Percentiles rank a stretch among this genome's conserved stretches.
phyloP scores from a whole-genome alignment of 164 flowering plant genomes.

The Vitis labrusca region DNA sequence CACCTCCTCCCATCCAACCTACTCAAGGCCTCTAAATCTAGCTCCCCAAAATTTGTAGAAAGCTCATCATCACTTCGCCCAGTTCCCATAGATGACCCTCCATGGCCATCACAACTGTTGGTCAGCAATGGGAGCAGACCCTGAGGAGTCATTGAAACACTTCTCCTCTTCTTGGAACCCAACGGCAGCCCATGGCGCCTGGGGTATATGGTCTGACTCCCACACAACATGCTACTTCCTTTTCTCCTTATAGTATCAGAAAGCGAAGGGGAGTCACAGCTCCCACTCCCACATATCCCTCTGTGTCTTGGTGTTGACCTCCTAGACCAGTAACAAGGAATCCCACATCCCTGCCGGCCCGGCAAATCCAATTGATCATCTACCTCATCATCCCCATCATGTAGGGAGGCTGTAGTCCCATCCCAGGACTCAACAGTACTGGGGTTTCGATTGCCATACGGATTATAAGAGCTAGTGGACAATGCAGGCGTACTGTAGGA shows the following conservation, averaged over 20 bases:
- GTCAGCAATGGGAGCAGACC: slow-evolving; percentile 67
- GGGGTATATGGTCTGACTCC: slow-evolving; percentile 49
- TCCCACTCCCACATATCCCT: slow-evolving; percentile 53
- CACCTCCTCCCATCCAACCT: slow-evolving; percentile 93
- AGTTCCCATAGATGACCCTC: slow-evolving; percentile 61
- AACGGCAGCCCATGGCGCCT: slow-evolving; percentile 32
- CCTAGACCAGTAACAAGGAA: slow-evolving; percentile 90
- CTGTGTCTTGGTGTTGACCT: slow-evolving; percentile 56
- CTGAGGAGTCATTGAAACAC: slow-evolving; percentile 45
- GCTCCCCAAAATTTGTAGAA: slow-evolving; percentile 84
- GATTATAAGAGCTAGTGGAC: slow-evolving; percentile 75
- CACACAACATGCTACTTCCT: slow-evolving; percentile 76
- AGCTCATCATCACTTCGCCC: slow-evolving; percentile 80
- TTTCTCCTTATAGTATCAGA: slow-evolving; percentile 84
- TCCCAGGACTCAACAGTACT: slow-evolving; percentile 83
- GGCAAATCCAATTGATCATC: slow-evolving; percentile 72
- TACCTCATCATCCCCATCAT: slow-evolving; percentile 60
- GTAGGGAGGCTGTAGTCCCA: slow-evolving; percentile 61
- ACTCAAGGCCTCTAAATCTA: slow-evolving; percentile 90
- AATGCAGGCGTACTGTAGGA: slow-evolving; percentile 79
- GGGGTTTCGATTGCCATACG: slow-evolving; percentile 45
- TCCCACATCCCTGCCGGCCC: slow-evolving; percentile 83
- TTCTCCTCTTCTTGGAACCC: slow-evolving; percentile 40
- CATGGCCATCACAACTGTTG: slow-evolving; percentile 46
- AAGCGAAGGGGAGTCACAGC: slow-evolving; percentile 85